Percentiles rank a stretch among this genome's conserved stretches.
Evolutionary conservation across 345 rosid genomes (phyloP).

Genomic region (Ceriops zippeliana): DNA sequence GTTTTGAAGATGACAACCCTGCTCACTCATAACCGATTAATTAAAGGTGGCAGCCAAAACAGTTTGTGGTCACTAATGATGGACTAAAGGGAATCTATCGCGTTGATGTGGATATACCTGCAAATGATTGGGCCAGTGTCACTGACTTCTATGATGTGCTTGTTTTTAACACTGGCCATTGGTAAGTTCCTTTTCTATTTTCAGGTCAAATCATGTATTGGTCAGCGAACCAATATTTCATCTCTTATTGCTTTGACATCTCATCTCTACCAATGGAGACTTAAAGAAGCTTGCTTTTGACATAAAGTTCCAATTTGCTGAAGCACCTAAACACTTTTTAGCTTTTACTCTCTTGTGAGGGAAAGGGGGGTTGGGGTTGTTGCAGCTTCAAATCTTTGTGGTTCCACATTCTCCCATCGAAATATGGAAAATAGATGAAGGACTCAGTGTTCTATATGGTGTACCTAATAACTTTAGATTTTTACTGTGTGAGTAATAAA

Average conservation of each 20-base stretch:
- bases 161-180: constrained; percentile 86
- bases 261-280: background rate
- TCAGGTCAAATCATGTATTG: background rate
- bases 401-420: too few species aligned
- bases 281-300: too few species aligned
- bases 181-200: constrained; percentile 43
- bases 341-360: too few species aligned
- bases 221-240: background rate
- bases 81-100: constrained; percentile 54
- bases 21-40: constrained; percentile 49
- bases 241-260: background rate
- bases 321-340: too few species aligned
- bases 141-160: constrained; percentile 75
- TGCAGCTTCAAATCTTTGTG: too few species aligned
- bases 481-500: too few species aligned
- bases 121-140: constrained; percentile 70
- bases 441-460: too few species aligned
- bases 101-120: constrained; percentile 89
- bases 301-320: too few species aligned
- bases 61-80: constrained; percentile 31
- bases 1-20: constrained; percentile 25
- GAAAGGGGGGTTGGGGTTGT: too few species aligned
- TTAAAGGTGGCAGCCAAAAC: constrained; percentile 75
- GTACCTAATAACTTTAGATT: too few species aligned
- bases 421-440: too few species aligned